A percentile compares a stretch with the other conserved stretches of the same genome.
These are phyloP conservation scores for Mucor circinelloides DNA, from an alignment of 371 early-diverging fungal genomes.

Conservation along the genomic window DNA sequence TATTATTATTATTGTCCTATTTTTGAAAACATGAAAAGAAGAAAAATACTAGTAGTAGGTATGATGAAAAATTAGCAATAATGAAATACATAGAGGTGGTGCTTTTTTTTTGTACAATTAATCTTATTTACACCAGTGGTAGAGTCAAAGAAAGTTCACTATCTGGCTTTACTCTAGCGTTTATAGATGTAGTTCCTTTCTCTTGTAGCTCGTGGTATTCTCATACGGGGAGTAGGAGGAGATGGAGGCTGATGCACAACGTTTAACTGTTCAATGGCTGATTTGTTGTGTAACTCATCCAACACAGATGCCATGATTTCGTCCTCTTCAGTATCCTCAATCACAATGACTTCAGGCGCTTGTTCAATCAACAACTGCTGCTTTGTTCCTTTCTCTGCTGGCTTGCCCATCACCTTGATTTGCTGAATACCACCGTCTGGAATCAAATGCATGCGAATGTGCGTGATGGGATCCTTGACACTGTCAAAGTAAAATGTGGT, in stretches of 20 bases:
- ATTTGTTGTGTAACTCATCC: neutral
- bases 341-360: neutral
- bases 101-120: neutral
- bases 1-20: no score
- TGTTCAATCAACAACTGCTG: neutral
- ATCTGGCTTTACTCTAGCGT: no score
- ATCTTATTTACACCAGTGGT: neutral
- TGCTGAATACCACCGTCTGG: slow-evolving; percentile 46
- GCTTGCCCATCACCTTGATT: slow-evolving; percentile 8
- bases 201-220: no score
- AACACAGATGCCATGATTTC: neutral
- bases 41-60: no score
- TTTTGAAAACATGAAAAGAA: no score
- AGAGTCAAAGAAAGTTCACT: no score
- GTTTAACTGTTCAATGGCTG: neutral
- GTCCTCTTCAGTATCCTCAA: neutral
- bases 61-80: neutral
- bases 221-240: neutral
- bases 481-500: neutral
- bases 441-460: slow-evolving; percentile 26
- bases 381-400: neutral
- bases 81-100: neutral
- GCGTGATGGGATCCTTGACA: neutral
- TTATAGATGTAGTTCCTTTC: no score
- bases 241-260: neutral